Percentiles rank a stretch among this genome's conserved stretches.
phyloP scores from a whole-genome alignment of 441 rosid species.

The Theobroma grandiflorum region DNA sequence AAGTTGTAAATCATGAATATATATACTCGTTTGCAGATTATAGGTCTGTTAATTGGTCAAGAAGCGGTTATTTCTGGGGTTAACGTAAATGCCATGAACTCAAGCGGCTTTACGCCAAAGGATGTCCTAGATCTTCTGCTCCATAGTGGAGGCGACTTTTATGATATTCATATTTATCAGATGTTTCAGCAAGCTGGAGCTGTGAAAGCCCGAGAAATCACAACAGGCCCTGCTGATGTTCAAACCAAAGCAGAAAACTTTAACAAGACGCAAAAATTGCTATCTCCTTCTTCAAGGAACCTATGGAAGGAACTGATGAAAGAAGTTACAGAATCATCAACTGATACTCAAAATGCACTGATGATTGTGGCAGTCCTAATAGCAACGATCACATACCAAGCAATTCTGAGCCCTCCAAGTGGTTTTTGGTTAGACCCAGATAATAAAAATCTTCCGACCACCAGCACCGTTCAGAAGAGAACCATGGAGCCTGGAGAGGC shows the following conservation, averaged over 20 bases:
- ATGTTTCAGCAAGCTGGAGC: conserved; percentile 20
- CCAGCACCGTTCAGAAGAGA: background rate
- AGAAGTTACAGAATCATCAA: conserved; percentile 38
- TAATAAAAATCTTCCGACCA: background rate
- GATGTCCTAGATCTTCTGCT: conserved; percentile 17
- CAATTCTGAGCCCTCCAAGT: conserved; percentile 35
- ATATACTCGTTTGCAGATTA: conserved; percentile 19
- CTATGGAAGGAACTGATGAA: conserved; percentile 24
- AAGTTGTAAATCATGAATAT: background rate
- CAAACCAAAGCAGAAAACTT: background rate
- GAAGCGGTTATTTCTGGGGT: conserved; percentile 10
- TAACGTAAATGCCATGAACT: conserved; percentile 3
- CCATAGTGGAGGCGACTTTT: conserved; percentile 1
- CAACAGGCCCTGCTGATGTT: background rate
- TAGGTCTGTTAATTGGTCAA: conserved; percentile 5
- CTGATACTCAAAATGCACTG: conserved; percentile 23
- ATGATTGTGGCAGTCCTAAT: conserved; percentile 35
- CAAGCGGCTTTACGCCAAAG: conserved; percentile 13
- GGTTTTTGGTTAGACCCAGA: conserved; percentile 37
- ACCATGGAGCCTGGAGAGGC: conserved; percentile 19
- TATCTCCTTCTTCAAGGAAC: conserved; percentile 27
- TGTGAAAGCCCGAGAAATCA: conserved; percentile 12
- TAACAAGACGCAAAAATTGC: conserved; percentile 27
- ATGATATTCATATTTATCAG: conserved; percentile 13
- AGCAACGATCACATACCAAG: conserved; percentile 37